Percentiles rank a stretch among this genome's conserved stretches.
These are phyloP conservation scores for Pyricularia pennisetigena DNA, from an alignment of 2,329 filamentous ascomycete species.

Conservation along the genomic window DNA sequence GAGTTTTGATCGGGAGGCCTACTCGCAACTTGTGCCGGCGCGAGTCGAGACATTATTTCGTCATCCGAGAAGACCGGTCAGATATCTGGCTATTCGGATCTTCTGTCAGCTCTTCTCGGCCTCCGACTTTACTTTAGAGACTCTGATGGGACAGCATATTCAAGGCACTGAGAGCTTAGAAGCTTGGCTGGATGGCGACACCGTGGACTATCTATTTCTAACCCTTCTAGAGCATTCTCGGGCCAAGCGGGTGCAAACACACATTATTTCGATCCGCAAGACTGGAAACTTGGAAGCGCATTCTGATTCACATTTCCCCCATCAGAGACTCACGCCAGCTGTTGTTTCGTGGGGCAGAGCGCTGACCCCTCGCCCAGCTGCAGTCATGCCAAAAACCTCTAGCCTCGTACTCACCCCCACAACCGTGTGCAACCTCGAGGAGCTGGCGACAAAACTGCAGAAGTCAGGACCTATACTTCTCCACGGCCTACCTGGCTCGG, in stretches of 20 bases:
- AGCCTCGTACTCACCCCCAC: conserved; percentile 62
- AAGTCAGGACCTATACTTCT: conserved; percentile 65
- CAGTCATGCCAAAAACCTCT: conserved; percentile 33
- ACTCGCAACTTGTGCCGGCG: conserved; percentile 50
- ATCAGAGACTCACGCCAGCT: conserved; percentile 40
- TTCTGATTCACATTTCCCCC: conserved; percentile 8
- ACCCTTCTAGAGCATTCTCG: conserved; percentile 48
- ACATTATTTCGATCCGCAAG: conserved; percentile 21
- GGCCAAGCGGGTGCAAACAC: conserved; percentile 31
- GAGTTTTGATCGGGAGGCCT: conserved; percentile 62
- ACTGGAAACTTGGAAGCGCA: conserved; percentile 18
- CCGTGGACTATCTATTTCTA: conserved; percentile 70
- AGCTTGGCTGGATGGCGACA: conserved; percentile 65
- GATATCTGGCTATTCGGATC: conserved; percentile 73
- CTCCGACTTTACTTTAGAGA: conserved; percentile 68
- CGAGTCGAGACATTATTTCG: conserved; percentile 61
- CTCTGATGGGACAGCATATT: conserved; percentile 58
- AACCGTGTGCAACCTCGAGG: conserved; percentile 60
- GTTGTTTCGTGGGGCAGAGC: conserved; percentile 57
- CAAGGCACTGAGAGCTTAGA: conserved; percentile 48
- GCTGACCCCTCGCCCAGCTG: conserved; percentile 55
- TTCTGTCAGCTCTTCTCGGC: conserved; percentile 72
- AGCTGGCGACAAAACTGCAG: conserved; percentile 58
- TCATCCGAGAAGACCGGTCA: conserved; percentile 48
- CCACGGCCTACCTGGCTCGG: conserved; percentile 73